Evolutionary conservation across 257 asterid species (phyloP), one percentile per base, ranked within the genome.

Genomic region (Fraxinus quadrangulata): DNA sequence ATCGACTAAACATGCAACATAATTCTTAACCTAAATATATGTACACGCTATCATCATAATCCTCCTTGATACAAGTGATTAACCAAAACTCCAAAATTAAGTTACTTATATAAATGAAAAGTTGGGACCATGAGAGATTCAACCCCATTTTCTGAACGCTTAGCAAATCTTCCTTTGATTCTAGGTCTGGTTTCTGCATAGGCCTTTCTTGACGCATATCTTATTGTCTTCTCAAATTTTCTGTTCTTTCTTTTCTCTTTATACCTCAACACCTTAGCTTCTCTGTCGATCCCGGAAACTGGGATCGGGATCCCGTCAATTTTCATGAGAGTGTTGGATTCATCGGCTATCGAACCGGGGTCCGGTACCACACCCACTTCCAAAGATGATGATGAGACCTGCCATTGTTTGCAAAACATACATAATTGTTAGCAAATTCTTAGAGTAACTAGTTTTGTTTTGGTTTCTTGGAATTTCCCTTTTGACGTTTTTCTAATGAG

Each of bases 151-250:
- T 70, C 74, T 45, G 74, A 39, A 37, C 33, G 74, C 74, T 70
- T 70, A 3, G 59, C 75, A 40, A 71, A 39, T 71, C 75, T 71
- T 17, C 75, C 75, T 71, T 71, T 40, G 54, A 70, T 86, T 77
- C 97, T 83, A 0, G 96, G 97, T 5, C 97, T 87, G 0, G 93
- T 91, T 83, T 93, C 97, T 0, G 97, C 97, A 8, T 93, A 93
- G 7, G 97, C 97, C 79, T 93, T 93, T 63, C 97, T 87, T 17
- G 97, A 93, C 0, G 97, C 97, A 45, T 93, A 93, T 69, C 97
- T 79, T 28, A 70, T 70, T 10, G 73, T 70, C 28, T 70, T 70
- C 73, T 70, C 73, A 70, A 70, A 70, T 24, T 70, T 36, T 70
- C 73, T 70, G 31, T 21, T 36, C 51, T 70, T 70, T 0, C 28